Base-by-base conservation (phyloP, 225 moss, liverwort and hornwort species). In the Antitrichia curtipendula region DNA sequence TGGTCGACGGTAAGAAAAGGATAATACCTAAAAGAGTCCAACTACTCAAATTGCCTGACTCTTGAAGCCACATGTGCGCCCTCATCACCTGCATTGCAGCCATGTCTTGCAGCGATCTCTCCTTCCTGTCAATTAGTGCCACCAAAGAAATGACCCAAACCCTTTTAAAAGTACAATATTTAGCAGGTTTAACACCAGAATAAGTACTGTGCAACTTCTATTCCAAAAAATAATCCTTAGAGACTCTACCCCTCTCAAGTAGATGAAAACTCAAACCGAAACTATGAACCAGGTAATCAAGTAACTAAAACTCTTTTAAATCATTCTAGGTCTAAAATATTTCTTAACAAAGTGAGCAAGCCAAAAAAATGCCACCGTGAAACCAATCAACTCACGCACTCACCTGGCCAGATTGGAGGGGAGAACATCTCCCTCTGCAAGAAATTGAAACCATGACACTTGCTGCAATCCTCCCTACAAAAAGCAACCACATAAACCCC, bases 401-500 rank as follows among this genome's bases (percentile, higher is more conserved):
- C 77, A 85, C 86, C 95, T 95, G 87, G 85, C 45, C 62, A 82
- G 80, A 83, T 73, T 93, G 75, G 94, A 80, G 64, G 94, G 82
- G 64, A 86, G 83, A 80, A 82, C 90, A 82, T 97, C 96, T 89
- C 90, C 92, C 91, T 96, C 97, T 36, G 95, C 91, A 65, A 94
- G 90, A 78, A 96, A 94, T 85, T 97, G 95, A 93, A 99, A 99
- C 99, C 99, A 99, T 91, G 99, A 97, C 57, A 99, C 95, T 88
- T 96, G 99, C 86, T 97, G 97, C 86, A 99, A 87, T 87, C 99
- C 99, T 92, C 95, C 95, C 99, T 99, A 92, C 83, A 90, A 65
- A 89, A 86, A 34, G 2, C 25, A 32, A 52, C 32, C 59, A 61
- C 72, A 61, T 27, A 72, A 82, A 78, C 49, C 83, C 87, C 74